Evolutionary conservation across 208 protist species (phyloP).

Genomic region (Crithidia expoeki): DNA sequence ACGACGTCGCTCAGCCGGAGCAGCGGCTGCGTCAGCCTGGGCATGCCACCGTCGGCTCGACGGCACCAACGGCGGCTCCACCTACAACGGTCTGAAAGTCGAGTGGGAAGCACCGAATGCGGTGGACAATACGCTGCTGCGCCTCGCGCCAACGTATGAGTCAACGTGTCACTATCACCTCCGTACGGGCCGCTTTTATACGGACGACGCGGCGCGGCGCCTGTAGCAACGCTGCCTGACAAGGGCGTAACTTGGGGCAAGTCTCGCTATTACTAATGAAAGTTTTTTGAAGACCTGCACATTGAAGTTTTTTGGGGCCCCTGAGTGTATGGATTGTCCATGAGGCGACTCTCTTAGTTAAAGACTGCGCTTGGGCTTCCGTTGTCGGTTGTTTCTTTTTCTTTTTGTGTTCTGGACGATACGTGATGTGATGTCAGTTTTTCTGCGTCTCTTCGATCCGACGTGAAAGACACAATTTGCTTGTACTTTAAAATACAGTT

Average conservation of each 20-base stretch:
- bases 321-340: no score
- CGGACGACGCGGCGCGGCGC: slow-evolving; percentile 68
- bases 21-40: slow-evolving; percentile 61
- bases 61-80: slow-evolving; percentile 55
- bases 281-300: not conserved
- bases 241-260: slow-evolving; percentile 72
- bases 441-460: no score
- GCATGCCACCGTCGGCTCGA: slow-evolving; percentile 47
- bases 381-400: no score
- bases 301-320: no score
- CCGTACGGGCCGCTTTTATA: slow-evolving; percentile 77
- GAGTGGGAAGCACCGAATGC: slow-evolving; percentile 60
- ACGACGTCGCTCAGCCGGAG: slow-evolving; percentile 65
- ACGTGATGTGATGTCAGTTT: no score
- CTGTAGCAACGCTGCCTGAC: slow-evolving; percentile 61
- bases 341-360: no score
- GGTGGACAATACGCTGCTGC: slow-evolving; percentile 77
- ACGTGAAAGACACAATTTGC: no score
- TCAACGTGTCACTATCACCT: slow-evolving; percentile 82
- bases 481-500: no score
- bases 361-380: no score
- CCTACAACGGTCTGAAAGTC: slow-evolving; percentile 56
- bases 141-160: slow-evolving; percentile 69
- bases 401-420: no score
- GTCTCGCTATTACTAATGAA: slow-evolving; percentile 54